Evolutionary conservation across 1,139 yeast genomes (phyloP), one percentile per base, ranked within the genome.

Genomic region (Diutina mesorugosa): DNA sequence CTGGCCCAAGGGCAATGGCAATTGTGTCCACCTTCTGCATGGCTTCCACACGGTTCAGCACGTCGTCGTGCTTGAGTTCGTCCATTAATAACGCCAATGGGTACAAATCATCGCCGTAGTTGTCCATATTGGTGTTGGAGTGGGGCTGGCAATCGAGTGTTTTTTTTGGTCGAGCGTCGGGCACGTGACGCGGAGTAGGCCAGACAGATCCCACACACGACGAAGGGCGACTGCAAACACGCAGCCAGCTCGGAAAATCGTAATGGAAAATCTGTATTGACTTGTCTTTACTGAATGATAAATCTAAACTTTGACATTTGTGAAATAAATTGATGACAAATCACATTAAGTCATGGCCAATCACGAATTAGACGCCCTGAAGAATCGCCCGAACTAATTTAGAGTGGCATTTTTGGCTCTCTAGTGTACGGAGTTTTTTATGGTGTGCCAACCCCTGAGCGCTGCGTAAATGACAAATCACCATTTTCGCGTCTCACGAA

Each of bases 1-100:
- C 96, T 8, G 95, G 95, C 9, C 99, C 99, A 60, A 95, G 76
- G 1, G 99, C 99, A 60, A 90, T 76, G 54, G 98, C 97, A 67
- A 95, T 93, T 51, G 97, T 91, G 62, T 93, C 95, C 62, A 95
- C 77, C 63, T 95, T 85, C 65, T 88, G 88, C 96, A 93, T 91
- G 54, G 99, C 99, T 64, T 87, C 91, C 47, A 95, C 91, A 60
- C 99, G 79, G 66, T 90, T 85, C 45, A 96, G 82, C 55, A 93
- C 95, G 67, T 95, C 99, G 66, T 95, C 99, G 70, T 93, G 80
- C 63, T 88, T 87, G 69, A 95, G 80, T 72, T 95, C 99, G 69
- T 95, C 99, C 89, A 95, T 91, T 61, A 95, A 80, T 65, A 95
- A 80, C 16, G 99, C 99, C 70, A 95, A 81, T 57, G 99, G 99